Percentiles rank a stretch among this genome's conserved stretches.
These are phyloP conservation scores for Chlamydomonas applanata DNA, from an alignment of 139 green algal genomes.

Conservation along the genomic window DNA sequence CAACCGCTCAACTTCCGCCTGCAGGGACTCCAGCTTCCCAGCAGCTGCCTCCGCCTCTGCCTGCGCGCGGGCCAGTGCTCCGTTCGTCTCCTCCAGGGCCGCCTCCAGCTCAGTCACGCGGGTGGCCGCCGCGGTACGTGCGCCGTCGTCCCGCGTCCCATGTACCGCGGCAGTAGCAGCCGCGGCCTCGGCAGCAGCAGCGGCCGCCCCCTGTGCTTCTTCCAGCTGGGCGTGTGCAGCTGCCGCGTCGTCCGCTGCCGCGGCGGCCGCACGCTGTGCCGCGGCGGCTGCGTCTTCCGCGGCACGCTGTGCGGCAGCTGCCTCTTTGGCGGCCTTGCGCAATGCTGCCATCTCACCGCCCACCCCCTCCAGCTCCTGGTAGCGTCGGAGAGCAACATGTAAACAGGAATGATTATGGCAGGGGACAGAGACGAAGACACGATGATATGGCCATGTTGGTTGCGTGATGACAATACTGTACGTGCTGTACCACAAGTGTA, in stretches of 20 bases:
- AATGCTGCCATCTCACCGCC: too few species aligned
- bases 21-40: background rate
- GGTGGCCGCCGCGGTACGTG: background rate
- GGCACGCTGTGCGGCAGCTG: background rate
- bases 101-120: background rate
- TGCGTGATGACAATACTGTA: too few species aligned
- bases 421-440: too few species aligned
- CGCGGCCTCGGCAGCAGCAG: background rate
- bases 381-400: too few species aligned
- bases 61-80: background rate
- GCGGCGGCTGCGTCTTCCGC: background rate
- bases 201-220: background rate
- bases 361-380: too few species aligned
- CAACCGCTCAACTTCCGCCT: background rate
- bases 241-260: too few species aligned
- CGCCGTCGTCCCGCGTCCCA: background rate
- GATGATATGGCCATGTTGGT: too few species aligned
- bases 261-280: too few species aligned
- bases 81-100: slow-evolving; percentile 9
- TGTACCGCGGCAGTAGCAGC: background rate
- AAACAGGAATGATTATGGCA: too few species aligned
- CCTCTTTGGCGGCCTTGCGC: slow-evolving; percentile 7
- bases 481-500: too few species aligned
- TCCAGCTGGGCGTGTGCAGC: too few species aligned
- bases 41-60: background rate